Percentiles rank a stretch among this genome's conserved stretches.
These are phyloP conservation scores for Ogataea zsoltii DNA, from an alignment of 805 yeast genomes.

Conservation along the genomic window DNA sequence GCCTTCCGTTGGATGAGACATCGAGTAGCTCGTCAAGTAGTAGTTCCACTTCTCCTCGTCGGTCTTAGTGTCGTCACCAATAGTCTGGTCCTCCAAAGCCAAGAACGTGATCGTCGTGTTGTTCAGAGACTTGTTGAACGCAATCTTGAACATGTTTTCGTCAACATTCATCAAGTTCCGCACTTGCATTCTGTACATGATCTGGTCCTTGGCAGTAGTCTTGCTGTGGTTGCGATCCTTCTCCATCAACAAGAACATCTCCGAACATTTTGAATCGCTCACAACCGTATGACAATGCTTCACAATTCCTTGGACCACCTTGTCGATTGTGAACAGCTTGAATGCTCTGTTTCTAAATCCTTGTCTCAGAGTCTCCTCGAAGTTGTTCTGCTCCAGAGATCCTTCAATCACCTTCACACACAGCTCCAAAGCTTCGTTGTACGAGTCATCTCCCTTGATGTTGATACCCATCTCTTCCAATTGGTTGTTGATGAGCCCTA, in stretches of 20 bases:
- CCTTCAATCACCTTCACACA: conserved; percentile 82
- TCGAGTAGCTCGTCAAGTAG: conserved; percentile 86
- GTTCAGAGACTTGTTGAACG: conserved; percentile 55
- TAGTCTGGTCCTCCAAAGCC: conserved; percentile 84
- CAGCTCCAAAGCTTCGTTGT: conserved; percentile 73
- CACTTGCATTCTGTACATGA: conserved; percentile 84
- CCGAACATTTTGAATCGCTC: conserved; percentile 77
- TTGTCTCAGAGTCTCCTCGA: conserved; percentile 93
- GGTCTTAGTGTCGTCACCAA: conserved; percentile 58
- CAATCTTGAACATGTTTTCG: conserved; percentile 90
- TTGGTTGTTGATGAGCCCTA: conserved; percentile 78
- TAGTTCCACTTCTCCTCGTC: conserved; percentile 89
- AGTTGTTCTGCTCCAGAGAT: conserved; percentile 89
- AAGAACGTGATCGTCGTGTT: conserved; percentile 76
- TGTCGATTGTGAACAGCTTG: conserved; percentile 89
- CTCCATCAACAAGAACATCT: conserved; percentile 79
- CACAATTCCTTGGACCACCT: conserved; percentile 77
- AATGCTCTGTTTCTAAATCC: conserved; percentile 93
- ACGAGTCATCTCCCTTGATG: conserved; percentile 68
- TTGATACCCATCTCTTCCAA: conserved; percentile 78
- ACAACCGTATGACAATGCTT: conserved; percentile 87
- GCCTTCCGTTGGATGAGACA: conserved; percentile 98
- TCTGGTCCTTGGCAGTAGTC: conserved; percentile 84
- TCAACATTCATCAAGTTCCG: conserved; percentile 75
- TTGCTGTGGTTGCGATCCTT: conserved; percentile 63